Evolutionary conservation across 371 early-diverging fungal species (phyloP), one percentile per base, ranked within the genome.

Genomic region (Mucor velutinosus): DNA sequence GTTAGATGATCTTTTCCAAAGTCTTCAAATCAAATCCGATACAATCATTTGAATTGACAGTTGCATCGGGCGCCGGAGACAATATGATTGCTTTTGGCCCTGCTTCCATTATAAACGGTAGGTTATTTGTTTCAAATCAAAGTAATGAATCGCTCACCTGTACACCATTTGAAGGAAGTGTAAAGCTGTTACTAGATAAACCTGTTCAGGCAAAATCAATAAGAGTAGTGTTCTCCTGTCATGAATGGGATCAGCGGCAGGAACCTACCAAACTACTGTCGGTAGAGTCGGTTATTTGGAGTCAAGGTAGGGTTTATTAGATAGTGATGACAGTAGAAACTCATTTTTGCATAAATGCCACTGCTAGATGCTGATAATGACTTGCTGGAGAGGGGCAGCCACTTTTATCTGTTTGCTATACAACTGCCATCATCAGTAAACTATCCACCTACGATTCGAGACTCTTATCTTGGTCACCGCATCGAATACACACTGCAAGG

Each of bases 341-440:
- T 33, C 43, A 23, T 29, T 43, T 33, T 41, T 59, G 33, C 33
- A n/a, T 47, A 19, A 62, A 35, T 33, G 19, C 21, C 1, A 35
- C 23, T 37, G 17, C 15, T 7, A 60, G 43, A 25, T 29, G 62
- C 14, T 3, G 32, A 56, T 17, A 27, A 17, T 23, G 29, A 30
- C 43, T 68, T 70, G 58, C 32, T 77, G 17, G 45, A 72, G 23
- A 49, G 51, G 1, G 83, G 80, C 8, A 74, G 70, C 37, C 80
- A 80, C 49, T 67, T 83, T 49, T 78, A 79, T 45, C 57, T 83
- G 29, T 83, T 83, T 73, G 80, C 80, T 33, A 77, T 83, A 33
- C 73, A 79, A 39, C 19, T 83, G 23, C 83, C 83, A 43, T 63
- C 64, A 56, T 49, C 37, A 32, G 62, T 72, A 14, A 83, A 83